A percentile compares a stretch with the other conserved stretches of the same genome.
Conservation (phyloP, 2,329 filamentous ascomycete genomes). For the Aspergillus sp. region DNA sequence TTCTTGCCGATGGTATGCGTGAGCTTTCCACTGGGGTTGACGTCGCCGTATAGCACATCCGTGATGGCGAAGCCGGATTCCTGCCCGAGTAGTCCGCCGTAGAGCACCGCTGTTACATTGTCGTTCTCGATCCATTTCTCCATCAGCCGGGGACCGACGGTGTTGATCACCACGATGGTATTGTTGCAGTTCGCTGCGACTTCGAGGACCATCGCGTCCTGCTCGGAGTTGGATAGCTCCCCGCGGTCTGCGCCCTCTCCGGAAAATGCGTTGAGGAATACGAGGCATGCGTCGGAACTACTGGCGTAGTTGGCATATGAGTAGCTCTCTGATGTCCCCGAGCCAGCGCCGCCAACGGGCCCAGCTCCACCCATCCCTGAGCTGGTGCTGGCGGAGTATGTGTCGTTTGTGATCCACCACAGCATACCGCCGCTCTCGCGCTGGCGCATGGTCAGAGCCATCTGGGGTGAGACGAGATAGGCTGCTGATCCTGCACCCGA, state of each 20-base stretch:
- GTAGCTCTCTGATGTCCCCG: background rate
- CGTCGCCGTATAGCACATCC: constrained; percentile 55
- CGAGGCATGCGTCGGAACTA: background rate
- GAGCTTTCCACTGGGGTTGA: background rate
- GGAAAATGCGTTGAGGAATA: background rate
- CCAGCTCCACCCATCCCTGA: background rate
- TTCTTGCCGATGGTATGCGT: background rate
- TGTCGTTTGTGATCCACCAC: background rate
- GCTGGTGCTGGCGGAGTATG: background rate
- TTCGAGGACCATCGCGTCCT: constrained; percentile 47
- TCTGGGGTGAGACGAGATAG: background rate
- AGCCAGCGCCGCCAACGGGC: background rate
- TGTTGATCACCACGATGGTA: constrained; percentile 66
- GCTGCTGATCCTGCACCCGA: background rate
- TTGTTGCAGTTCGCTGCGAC: constrained; percentile 62
- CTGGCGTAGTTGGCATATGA: background rate
- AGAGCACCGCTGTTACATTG: constrained; percentile 65
- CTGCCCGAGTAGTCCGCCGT: constrained; percentile 65
- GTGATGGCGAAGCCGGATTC: constrained; percentile 59
- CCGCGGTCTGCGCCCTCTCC: constrained; percentile 9
- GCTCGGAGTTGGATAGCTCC: constrained; percentile 38
- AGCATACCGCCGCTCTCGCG: background rate
- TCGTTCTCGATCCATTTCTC: constrained; percentile 59
- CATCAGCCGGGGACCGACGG: constrained; percentile 61
- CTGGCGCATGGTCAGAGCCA: background rate